A percentile compares a stretch with the other conserved stretches of the same genome.
These are phyloP conservation scores for Clathrus columnatus DNA, from an alignment of 768 basidiomycete genomes.

Conservation along the genomic window DNA sequence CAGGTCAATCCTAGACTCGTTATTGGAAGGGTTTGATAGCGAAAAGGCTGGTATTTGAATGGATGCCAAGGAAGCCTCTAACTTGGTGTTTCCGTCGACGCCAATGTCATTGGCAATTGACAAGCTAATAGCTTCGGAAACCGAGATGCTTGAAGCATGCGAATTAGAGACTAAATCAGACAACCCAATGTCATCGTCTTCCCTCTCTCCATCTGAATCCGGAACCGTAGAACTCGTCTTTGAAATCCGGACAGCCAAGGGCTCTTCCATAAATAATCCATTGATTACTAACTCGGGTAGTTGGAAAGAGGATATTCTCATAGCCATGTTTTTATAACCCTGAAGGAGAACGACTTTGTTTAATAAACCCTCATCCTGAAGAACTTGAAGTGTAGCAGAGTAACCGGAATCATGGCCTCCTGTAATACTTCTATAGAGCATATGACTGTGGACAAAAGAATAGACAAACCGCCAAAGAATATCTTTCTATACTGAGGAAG, in stretches of 20 bases:
- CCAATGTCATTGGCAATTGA: no score
- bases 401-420: conserved; percentile 73
- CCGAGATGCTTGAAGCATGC: no score
- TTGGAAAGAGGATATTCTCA: conserved; percentile 33
- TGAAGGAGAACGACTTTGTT: conserved; percentile 58
- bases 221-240: neutral
- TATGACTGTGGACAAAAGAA: conserved; percentile 1
- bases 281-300: conserved; percentile 52
- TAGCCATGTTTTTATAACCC: conserved; percentile 47
- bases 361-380: conserved; percentile 55
- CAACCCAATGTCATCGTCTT: no score
- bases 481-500: conserved; percentile 57
- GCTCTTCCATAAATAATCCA: conserved; percentile 51
- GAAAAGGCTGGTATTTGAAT: no score
- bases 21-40: no score
- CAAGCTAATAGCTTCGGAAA: no score
- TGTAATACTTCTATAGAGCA: conserved; percentile 18
- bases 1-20: no score
- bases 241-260: conserved; percentile 20
- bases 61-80: no score
- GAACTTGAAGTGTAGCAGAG: conserved; percentile 49
- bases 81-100: no score
- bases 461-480: conserved; percentile 50
- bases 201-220: neutral
- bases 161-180: no score